These are phyloP conservation scores for Aspergillus udagawae DNA, from an alignment of 2,329 filamentous ascomycete species.

Conservation along the genomic window DNA sequence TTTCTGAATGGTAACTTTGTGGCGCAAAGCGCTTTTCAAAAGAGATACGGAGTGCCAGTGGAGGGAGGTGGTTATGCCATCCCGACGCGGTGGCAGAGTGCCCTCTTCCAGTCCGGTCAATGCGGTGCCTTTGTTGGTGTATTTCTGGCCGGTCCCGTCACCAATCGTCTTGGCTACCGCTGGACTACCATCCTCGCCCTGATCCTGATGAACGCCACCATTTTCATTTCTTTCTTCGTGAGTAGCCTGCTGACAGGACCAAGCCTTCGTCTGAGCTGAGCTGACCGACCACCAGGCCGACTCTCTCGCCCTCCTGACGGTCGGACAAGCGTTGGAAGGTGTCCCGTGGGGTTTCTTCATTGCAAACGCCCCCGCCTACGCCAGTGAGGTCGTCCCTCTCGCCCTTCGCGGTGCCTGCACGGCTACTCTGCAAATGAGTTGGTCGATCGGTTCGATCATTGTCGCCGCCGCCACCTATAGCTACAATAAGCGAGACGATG, in stretches of 20 bases:
- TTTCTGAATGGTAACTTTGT: constrained; percentile 48
- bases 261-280: too few relatives aligned
- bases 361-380: constrained; percentile 27
- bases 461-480: constrained; percentile 22
- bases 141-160: constrained; percentile 58
- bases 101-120: constrained; percentile 53
- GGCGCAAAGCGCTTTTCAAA: constrained; percentile 38
- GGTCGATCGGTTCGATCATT: constrained; percentile 28
- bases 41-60: constrained; percentile 34
- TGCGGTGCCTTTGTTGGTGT: constrained; percentile 59
- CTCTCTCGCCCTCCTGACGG: constrained; percentile 40
- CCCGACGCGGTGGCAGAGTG: constrained; percentile 49
- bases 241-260: constrained; percentile 12
- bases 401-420: constrained; percentile 24
- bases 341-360: constrained; percentile 31
- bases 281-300: constrained; percentile 23
- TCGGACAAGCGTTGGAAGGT: constrained; percentile 28
- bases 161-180: constrained; percentile 56
- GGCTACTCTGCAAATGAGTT: constrained; percentile 26
- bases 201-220: constrained; percentile 56
- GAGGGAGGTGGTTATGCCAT: constrained; percentile 23
- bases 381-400: constrained; percentile 25
- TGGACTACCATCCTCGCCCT: constrained; percentile 55
- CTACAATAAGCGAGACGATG: constrained; percentile 14
- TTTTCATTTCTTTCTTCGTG: constrained; percentile 58